These are phyloP conservation scores for Aquilaria yunnanensis DNA, from an alignment of 345 rosid species.

Conservation along the genomic window DNA sequence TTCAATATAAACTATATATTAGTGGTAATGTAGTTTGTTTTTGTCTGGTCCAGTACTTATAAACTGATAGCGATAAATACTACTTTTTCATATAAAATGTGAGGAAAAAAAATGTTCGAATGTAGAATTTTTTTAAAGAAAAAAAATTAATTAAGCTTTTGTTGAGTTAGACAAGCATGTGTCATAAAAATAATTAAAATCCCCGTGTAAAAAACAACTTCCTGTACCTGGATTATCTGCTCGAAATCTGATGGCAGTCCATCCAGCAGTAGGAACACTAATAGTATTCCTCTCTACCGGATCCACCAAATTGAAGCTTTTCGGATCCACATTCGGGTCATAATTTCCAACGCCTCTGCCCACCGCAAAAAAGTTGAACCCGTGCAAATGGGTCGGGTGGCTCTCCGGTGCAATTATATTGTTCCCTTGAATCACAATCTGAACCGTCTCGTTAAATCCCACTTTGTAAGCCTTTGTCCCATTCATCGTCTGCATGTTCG, in stretches of 20 bases:
- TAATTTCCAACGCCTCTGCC: slow-evolving; percentile 71
- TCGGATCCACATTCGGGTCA: slow-evolving; percentile 45
- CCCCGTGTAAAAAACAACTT: too few relatives aligned
- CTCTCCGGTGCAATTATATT: slow-evolving; percentile 61
- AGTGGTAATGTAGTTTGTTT: too few relatives aligned
- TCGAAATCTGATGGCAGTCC: slow-evolving; percentile 69
- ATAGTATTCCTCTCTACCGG: slow-evolving; percentile 76
- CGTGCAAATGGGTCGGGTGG: slow-evolving; percentile 72
- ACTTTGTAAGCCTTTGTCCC: slow-evolving; percentile 62
- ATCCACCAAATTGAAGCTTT: slow-evolving; percentile 64
- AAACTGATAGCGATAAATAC: too few relatives aligned
- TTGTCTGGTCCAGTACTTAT: too few relatives aligned
- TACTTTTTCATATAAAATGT: too few relatives aligned
- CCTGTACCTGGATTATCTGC: slow-evolving; percentile 74
- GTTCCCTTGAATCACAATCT: slow-evolving; percentile 67
- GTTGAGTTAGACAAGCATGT: too few relatives aligned
- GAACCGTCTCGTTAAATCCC: slow-evolving; percentile 54
- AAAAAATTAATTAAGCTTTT: slow-evolving; percentile 5
- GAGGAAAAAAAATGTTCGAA: background rate
- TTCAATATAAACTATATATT: too few relatives aligned
- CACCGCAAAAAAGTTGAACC: slow-evolving; percentile 55
- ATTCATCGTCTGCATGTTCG: slow-evolving; percentile 39
- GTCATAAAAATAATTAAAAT: too few relatives aligned
- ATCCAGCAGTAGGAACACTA: slow-evolving; percentile 70
- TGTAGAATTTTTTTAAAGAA: slow-evolving; percentile 7